phyloP scores from a whole-genome alignment of 306 rosid genomes.

The Vicia faba region DNA sequence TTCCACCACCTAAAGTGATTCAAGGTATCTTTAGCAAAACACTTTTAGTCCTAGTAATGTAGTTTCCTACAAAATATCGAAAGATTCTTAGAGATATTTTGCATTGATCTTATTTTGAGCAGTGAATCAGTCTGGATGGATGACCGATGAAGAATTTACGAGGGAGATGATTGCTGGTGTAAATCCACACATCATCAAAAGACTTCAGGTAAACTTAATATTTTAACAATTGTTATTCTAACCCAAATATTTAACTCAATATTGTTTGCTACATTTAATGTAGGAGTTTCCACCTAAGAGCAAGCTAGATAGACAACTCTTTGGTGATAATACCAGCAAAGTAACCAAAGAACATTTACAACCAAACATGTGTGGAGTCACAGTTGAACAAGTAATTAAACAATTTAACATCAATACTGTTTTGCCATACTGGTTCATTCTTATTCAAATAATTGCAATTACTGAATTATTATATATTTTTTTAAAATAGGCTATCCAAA shows the following conservation, averaged over 20 bases:
- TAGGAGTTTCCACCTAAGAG: constrained; percentile 73
- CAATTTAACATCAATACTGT: neutral
- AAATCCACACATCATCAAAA: constrained; percentile 55
- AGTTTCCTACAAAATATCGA: neutral
- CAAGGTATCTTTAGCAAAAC: constrained; percentile 49
- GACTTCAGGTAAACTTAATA: constrained; percentile 26
- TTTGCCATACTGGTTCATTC: neutral
- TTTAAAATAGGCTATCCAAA: constrained; percentile 54
- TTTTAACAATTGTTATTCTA: neutral
- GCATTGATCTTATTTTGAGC: constrained; percentile 30
- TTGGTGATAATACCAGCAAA: constrained; percentile 58
- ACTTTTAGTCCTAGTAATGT: neutral
- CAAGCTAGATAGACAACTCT: constrained; percentile 52
- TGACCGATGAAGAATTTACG: constrained; percentile 79
- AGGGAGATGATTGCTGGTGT: constrained; percentile 78
- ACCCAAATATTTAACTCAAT: neutral
- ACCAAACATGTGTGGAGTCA: constrained; percentile 50
- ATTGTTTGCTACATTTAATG: constrained; percentile 1
- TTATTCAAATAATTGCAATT: neutral
- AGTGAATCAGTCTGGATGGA: constrained; percentile 66
- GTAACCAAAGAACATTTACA: constrained; percentile 49
- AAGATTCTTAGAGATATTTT: neutral
- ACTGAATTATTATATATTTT: constrained; percentile 1
- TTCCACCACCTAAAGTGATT: constrained; percentile 66
- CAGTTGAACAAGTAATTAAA: constrained; percentile 47